A percentile compares a stretch with the other conserved stretches of the same genome.
phyloP scores from a whole-genome alignment of 371 early-diverging fungal genomes.

The Dinochytrium kinnereticum region DNA sequence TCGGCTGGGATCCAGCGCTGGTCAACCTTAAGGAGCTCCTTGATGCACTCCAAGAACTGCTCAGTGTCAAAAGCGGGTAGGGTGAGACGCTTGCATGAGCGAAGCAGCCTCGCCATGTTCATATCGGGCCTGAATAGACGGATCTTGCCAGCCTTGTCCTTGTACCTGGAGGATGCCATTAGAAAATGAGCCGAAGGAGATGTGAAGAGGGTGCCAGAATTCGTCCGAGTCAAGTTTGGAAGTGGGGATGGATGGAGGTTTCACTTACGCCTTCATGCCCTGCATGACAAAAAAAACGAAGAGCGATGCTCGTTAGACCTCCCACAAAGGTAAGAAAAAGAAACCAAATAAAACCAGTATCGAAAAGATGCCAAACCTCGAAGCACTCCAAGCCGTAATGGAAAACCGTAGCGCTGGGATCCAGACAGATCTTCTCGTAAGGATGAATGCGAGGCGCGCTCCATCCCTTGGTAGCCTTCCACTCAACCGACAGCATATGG shows the following conservation, averaged over 20 bases:
- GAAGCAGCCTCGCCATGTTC: slow-evolving; percentile 86
- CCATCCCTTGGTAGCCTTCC: slow-evolving; percentile 68
- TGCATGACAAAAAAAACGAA: slow-evolving; percentile 28
- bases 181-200: no score
- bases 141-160: slow-evolving; percentile 79
- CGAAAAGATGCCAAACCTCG: slow-evolving; percentile 59
- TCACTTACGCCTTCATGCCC: slow-evolving; percentile 78
- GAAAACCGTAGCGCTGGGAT: slow-evolving; percentile 88
- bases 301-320: background rate
- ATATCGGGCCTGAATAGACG: slow-evolving; percentile 80
- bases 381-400: slow-evolving; percentile 94
- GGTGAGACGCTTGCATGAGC: slow-evolving; percentile 75
- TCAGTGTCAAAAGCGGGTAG: slow-evolving; percentile 85
- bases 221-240: background rate
- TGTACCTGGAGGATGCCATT: slow-evolving; percentile 60
- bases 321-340: background rate
- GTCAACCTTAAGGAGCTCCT: slow-evolving; percentile 83
- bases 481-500: slow-evolving; percentile 84
- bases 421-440: slow-evolving; percentile 79
- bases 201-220: background rate
- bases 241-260: no score
- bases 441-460: slow-evolving; percentile 56
- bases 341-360: background rate
- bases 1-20: slow-evolving; percentile 87
- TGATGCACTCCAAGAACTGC: slow-evolving; percentile 82